Base-by-base conservation (phyloP, 202 grass and related monocot genomes). In the Setaria italica region DNA sequence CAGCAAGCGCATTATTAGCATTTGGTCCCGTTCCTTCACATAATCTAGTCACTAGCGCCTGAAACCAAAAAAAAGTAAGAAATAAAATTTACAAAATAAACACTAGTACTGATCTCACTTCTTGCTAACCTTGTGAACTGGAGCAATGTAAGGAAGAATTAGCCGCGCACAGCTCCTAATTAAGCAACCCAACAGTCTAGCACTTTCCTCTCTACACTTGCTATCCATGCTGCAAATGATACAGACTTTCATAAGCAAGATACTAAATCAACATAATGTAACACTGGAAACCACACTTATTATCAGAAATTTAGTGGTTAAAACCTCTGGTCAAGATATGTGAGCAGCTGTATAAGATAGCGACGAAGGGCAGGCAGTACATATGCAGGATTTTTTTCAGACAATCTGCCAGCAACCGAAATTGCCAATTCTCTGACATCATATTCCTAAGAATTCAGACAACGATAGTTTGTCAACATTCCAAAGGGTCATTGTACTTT, bases 341-440 rank as follows among this genome's bases (percentile, higher is more conserved):
- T 99, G 53, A 99, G 86, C 89, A 99, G 82, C 70, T 99, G 93
- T 76, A 95, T 99, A 49, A 99, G 93, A 88, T 95, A 94, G 79
- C 93, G 96, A 71, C 96, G 96, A 92, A 99, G 93, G 43, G 96
- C 93, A 71, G 96, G 96, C 63, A 99, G 84, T 84, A 99, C 93
- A 88, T 99, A 99, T 82, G 96, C 96, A 70, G 96, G 96, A 78
- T 99, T 99, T 77, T 94, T 99, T 91, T 99, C 96, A 83, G 96
- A 99, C 75, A 99, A 88, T 89, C 96, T 92, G 63, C 96, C 93
- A 60, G 93, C 87, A 86, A 99, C 88, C 34, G 92, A 95, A 86
- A 99, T 99, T 64, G 93, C 93, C 83, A 99, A 88, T 84, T 92
- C 96, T 82, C 96, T 91, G 29, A 99, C 91, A 65, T 86, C 86